Base-by-base conservation (phyloP, 1,284 basidiomycete species). In the Trametes polyzona region DNA sequence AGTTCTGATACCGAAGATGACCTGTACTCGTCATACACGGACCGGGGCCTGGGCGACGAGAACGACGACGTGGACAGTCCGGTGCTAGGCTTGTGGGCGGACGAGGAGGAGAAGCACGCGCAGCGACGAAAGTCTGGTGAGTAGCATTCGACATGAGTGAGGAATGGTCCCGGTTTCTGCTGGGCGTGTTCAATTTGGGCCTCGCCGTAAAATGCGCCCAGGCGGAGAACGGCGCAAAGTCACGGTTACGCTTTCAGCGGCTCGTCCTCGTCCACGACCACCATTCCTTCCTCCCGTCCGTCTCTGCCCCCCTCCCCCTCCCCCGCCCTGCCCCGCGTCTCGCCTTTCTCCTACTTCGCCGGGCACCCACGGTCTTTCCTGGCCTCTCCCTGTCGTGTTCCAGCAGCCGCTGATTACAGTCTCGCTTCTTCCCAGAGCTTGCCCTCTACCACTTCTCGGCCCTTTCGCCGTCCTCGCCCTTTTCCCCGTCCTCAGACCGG, bases 401-500 rank as follows among this genome's bases (percentile, higher is more conserved):
- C 53, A n/a, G 46, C 52, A 48, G 43, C 54, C 16, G 44, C 61
- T 59, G 58, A 59, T 59, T 19, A 46, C 12, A 29, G 26, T 46
- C 29, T 43, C 17, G 40, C 41, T 55, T 35, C 32, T 49, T 35
- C 36, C 14, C 57, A 61, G 58, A 57, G 24, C 46, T 59, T 42
- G 57, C 50, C 49, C 59, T 64, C 32, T 65, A 62, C 42, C 58
- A 50, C 60, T 62, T 65, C 58, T 52, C 60, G 14, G 56, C 56
- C 46, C 56, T 61, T 41, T 57, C 61, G 35, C 63, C 63, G 46
- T 50, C 60, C 55, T 49, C 47, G 33, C 57, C 50, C 55, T 47
- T 55, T 35, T 57, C 44, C 41, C 52, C 36, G 44, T 44, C 70
- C 46, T 72, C 69, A 33, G 65, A 57, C 47, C 63, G 53, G 27